A percentile compares a stretch with the other conserved stretches of the same genome.
phyloP scores from a whole-genome alignment of 2,329 filamentous ascomycete genomes.

The Ophiostoma tasmaniense region DNA sequence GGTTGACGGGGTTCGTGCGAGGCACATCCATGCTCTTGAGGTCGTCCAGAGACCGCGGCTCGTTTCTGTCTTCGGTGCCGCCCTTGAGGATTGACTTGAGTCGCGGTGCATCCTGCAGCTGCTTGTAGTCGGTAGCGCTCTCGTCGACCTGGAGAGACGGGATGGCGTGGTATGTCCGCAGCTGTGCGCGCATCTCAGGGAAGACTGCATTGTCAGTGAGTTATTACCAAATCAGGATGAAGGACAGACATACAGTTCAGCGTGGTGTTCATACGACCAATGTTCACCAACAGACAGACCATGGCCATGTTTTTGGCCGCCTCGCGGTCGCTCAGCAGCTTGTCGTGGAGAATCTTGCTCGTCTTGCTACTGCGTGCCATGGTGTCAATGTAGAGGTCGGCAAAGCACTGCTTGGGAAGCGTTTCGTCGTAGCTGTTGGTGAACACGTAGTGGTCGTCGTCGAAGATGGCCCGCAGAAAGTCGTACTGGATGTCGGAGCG shows the following conservation, averaged over 20 bases:
- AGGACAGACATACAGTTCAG: constrained; percentile 68
- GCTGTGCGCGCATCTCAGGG: constrained; percentile 95
- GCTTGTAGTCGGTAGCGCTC: constrained; percentile 93
- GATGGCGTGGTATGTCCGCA: constrained; percentile 96
- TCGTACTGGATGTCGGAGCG: constrained; percentile 82
- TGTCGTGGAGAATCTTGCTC: constrained; percentile 95
- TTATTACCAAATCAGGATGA: constrained; percentile 20
- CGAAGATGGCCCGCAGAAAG: constrained; percentile 72
- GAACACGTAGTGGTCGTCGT: constrained; percentile 67
- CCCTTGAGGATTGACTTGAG: constrained; percentile 97
- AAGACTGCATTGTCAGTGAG: constrained; percentile 58
- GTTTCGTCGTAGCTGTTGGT: constrained; percentile 75
- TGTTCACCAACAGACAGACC: constrained; percentile 95
- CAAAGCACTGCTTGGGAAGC: constrained; percentile 66
- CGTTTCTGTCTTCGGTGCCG: constrained; percentile 78
- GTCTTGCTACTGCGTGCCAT: constrained; percentile 99
- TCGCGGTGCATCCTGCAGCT: constrained; percentile 89
- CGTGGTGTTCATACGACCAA: constrained; percentile 97
- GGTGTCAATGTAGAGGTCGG: constrained; percentile 94
- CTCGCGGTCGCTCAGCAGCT: constrained; percentile 82
- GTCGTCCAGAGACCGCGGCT: constrained; percentile 75
- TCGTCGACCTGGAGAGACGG: constrained; percentile 91
- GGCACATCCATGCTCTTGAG: constrained; percentile 59
- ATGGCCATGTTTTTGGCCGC: constrained; percentile 98
- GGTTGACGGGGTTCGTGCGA: constrained; percentile 92